Evolutionary conservation across 345 rosid genomes (phyloP).

Genomic region (Nasturtium officinale): DNA sequence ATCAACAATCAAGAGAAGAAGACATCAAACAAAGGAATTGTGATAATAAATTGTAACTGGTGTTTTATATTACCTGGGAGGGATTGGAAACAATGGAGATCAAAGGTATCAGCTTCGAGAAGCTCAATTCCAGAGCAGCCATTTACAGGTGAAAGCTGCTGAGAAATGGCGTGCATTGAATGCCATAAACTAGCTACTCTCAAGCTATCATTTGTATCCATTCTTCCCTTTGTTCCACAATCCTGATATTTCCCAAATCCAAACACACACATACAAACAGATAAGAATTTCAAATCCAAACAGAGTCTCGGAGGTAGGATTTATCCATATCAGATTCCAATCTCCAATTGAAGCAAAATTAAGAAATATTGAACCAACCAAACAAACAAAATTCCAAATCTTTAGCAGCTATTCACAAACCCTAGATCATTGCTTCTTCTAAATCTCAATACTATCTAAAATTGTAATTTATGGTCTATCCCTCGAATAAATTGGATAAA

Average conservation of each 20-base stretch:
- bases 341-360: background rate
- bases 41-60: background rate
- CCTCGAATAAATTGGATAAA: background rate
- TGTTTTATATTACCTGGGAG: conserved; percentile 61
- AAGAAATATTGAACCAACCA: background rate
- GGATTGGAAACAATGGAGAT: conserved; percentile 95
- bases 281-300: background rate
- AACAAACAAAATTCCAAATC: background rate
- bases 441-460: conserved; percentile 1
- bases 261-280: conserved; percentile 9
- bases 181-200: conserved; percentile 99
- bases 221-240: conserved; percentile 88
- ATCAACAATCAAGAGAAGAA: conserved; percentile 12
- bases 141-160: conserved; percentile 85
- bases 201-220: conserved; percentile 98
- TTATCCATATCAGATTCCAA: background rate
- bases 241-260: conserved; percentile 52
- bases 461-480: background rate
- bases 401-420: conserved; percentile 25
- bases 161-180: conserved; percentile 99
- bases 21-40: background rate
- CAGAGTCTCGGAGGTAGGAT: background rate
- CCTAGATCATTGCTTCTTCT: conserved; percentile 1
- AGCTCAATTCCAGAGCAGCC: conserved; percentile 96
- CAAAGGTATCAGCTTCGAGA: conserved; percentile 92